These are phyloP conservation scores for Parietaria judaica DNA, from an alignment of 306 rosid genomes.

Conservation along the genomic window DNA sequence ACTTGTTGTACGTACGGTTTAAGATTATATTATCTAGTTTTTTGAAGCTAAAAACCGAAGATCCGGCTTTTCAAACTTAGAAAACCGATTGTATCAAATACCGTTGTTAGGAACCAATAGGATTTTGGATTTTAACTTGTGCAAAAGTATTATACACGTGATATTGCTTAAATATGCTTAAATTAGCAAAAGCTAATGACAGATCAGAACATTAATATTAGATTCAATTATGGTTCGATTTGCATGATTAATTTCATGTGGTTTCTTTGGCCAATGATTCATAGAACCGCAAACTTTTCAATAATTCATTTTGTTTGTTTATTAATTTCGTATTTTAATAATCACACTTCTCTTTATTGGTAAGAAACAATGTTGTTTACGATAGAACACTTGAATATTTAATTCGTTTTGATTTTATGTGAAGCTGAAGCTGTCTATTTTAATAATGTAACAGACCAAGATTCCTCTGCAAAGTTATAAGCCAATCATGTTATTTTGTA, in stretches of 20 bases:
- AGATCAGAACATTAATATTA: neutral
- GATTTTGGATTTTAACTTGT: neutral
- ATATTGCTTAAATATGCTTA: neutral
- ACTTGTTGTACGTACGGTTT: too few relatives aligned
- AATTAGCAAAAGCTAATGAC: neutral
- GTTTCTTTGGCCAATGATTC: neutral
- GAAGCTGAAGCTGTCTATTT: neutral
- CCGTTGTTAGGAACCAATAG: neutral
- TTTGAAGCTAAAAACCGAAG: too few relatives aligned
- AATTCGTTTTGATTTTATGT: neutral
- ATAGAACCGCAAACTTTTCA: neutral
- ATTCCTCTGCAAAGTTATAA: slow-evolving; percentile 3
- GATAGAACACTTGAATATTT: neutral
- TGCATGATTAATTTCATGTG: neutral
- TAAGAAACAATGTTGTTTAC: neutral
- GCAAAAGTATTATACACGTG: slow-evolving; percentile 5
- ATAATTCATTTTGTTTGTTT: neutral
- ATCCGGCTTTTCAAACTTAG: too few relatives aligned
- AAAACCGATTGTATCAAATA: too few relatives aligned
- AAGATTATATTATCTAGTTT: too few relatives aligned
- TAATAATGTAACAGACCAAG: neutral
- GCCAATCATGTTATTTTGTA: neutral
- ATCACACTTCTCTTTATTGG: neutral
- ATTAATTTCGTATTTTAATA: neutral
- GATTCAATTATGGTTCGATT: slow-evolving; percentile 7